phyloP scores from a whole-genome alignment of 169 alveolate genomes.

The Plasmodium relictum region DNA sequence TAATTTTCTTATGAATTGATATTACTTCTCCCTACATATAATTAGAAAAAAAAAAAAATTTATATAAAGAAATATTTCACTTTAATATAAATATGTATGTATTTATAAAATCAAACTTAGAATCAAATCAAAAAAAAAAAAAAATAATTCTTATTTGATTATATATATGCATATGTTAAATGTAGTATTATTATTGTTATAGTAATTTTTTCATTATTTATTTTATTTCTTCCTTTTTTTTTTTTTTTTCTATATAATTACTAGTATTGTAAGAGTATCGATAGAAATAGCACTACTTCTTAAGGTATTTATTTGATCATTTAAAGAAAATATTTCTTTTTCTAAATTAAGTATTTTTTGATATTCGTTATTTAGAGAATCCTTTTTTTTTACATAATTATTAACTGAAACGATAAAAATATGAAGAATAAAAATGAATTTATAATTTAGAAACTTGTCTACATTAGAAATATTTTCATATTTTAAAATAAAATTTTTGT shows the following conservation, averaged over 20 bases:
- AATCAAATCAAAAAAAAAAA: too few species aligned
- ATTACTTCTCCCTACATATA: conserved; percentile 5
- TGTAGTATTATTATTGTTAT: too few species aligned
- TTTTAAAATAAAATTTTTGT: conserved; percentile 28
- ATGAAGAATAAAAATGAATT: conserved; percentile 10
- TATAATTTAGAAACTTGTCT: conserved; percentile 26
- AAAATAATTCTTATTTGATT: too few species aligned
- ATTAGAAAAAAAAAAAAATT: not conserved
- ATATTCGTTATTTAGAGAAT: not conserved
- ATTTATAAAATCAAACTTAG: not conserved
- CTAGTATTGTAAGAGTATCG: not conserved
- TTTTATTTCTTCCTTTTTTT: not conserved
- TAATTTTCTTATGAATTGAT: not conserved
- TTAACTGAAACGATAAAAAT: conserved; percentile 26
- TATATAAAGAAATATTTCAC: not conserved
- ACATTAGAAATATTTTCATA: conserved; percentile 67
- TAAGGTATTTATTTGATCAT: not conserved
- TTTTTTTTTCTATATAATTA: not conserved
- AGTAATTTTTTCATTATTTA: not conserved
- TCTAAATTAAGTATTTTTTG: not conserved
- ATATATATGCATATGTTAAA: too few species aligned
- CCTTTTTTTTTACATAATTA: conserved; percentile 33
- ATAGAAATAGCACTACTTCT: not conserved
- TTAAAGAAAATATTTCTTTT: not conserved
- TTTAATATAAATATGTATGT: not conserved